These are phyloP conservation scores for Cladorrhinum samala DNA, from an alignment of 495 filamentous ascomycete species.

Conservation along the genomic window DNA sequence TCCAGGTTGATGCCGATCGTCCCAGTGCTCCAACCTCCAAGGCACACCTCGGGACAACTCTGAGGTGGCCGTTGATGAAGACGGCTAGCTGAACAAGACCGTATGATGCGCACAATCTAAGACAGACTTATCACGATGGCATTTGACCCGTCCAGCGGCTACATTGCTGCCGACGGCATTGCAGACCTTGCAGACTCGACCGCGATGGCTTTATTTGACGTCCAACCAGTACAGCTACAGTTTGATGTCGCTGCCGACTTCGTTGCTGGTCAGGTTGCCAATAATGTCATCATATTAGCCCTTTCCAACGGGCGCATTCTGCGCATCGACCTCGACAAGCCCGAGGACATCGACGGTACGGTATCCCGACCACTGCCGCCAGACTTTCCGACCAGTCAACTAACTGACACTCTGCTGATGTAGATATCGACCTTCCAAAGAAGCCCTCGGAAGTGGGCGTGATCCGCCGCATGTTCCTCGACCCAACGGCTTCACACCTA, in stretches of 20 bases:
- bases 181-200: slow-evolving; percentile 51
- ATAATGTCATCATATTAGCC: slow-evolving; percentile 91
- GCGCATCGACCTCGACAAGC: slow-evolving; percentile 86
- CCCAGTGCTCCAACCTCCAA: not conserved
- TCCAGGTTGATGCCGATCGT: not conserved
- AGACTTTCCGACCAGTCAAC: not conserved
- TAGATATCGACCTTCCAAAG: slow-evolving; percentile 96
- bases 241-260: slow-evolving; percentile 91
- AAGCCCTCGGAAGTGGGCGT: slow-evolving; percentile 83
- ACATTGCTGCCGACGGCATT: slow-evolving; percentile 39
- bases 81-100: not conserved
- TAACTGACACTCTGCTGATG: slow-evolving; percentile 1
- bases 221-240: slow-evolving; percentile 83
- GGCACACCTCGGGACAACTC: not conserved
- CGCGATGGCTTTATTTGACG: slow-evolving; percentile 81
- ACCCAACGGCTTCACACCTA: slow-evolving; percentile 91
- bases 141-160: slow-evolving; percentile 47
- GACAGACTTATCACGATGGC: slow-evolving; percentile 30
- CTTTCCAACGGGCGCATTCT: slow-evolving; percentile 83
- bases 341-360: slow-evolving; percentile 89
- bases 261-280: slow-evolving; percentile 91
- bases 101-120: slow-evolving; percentile 7
- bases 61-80: not conserved
- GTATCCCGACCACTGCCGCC: not conserved
- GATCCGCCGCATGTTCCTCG: slow-evolving; percentile 92